Evolutionary conservation across 2,329 filamentous ascomycete species (phyloP).

Genomic region (Ophiosphaerella korrae): DNA sequence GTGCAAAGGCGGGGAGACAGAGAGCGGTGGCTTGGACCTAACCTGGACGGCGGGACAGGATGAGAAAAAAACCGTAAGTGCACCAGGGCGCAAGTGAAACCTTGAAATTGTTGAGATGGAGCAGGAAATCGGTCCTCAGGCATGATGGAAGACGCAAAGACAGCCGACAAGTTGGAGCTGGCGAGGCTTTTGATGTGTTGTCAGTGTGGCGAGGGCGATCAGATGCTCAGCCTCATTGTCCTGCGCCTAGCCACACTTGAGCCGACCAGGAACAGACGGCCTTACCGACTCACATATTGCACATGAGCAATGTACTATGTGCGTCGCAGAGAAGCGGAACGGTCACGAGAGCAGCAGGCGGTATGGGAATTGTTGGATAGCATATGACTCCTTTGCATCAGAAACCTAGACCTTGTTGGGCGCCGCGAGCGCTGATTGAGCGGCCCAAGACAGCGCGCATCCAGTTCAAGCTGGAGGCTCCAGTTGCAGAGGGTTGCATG

Average conservation of each 20-base stretch:
- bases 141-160: constrained; percentile 6
- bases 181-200: constrained; percentile 36
- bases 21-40: constrained; percentile 33
- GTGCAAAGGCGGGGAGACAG: constrained; percentile 30
- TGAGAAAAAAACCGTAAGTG: constrained; percentile 21
- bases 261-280: constrained; percentile 24
- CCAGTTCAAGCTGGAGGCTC: constrained; percentile 21
- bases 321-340: constrained; percentile 24
- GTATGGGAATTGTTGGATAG: constrained; percentile 25
- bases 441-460: constrained; percentile 20
- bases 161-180: constrained; percentile 4
- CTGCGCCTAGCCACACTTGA: constrained; percentile 40
- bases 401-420: constrained; percentile 26
- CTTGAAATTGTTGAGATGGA: constrained; percentile 30
- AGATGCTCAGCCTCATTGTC: constrained; percentile 39
- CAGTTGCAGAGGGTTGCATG: constrained; percentile 35
- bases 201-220: constrained; percentile 39
- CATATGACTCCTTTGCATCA: constrained; percentile 40
- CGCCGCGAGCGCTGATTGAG: constrained; percentile 37
- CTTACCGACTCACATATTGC: constrained; percentile 25
- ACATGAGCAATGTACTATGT: constrained; percentile 21
- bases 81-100: constrained; percentile 27
- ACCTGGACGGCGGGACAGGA: constrained; percentile 35
- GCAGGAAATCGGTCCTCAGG: constrained; percentile 17
- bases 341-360: constrained; percentile 21